A percentile compares a stretch with the other conserved stretches of the same genome.
Conservation (phyloP, 805 yeast species). For the Isabelozyma gotoi region DNA sequence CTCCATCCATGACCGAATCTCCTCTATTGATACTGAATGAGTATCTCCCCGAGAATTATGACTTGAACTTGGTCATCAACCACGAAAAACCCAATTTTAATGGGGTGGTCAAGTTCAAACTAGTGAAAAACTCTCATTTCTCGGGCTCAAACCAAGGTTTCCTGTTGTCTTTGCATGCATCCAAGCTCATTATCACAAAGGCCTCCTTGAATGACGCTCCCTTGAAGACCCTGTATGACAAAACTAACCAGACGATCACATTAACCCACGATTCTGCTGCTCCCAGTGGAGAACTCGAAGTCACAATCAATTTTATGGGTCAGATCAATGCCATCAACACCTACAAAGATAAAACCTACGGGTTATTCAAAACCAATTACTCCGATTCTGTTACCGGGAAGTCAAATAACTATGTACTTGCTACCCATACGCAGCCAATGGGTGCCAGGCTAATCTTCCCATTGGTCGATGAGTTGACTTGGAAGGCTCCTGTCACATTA, state of each 20-base stretch:
- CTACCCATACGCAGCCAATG: constrained; percentile 74
- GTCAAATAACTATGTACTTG: constrained; percentile 52
- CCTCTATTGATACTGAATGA: background rate
- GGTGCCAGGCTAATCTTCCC: constrained; percentile 67
- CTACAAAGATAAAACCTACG: constrained; percentile 56
- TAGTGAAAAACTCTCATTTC: constrained; percentile 20
- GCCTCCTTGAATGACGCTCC: constrained; percentile 19
- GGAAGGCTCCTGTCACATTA: constrained; percentile 52
- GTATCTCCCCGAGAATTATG: constrained; percentile 39
- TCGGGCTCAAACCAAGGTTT: constrained; percentile 8
- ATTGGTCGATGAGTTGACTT: constrained; percentile 62
- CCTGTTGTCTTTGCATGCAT: constrained; percentile 37
- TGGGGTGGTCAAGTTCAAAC: constrained; percentile 37
- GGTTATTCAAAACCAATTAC: constrained; percentile 69
- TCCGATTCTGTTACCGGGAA: constrained; percentile 49
- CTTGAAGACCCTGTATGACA: constrained; percentile 37
- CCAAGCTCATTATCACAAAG: constrained; percentile 39
- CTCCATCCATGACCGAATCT: background rate
- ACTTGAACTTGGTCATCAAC: constrained; percentile 35
- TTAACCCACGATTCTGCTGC: constrained; percentile 17
- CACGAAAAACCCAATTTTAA: constrained; percentile 48
- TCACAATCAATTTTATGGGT: constrained; percentile 47
- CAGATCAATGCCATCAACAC: constrained; percentile 51
- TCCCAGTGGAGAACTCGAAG: constrained; percentile 6
- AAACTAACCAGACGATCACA: constrained; percentile 34